These are phyloP conservation scores for Ascochyta viciae-villosae DNA, from an alignment of 2,329 filamentous ascomycete species.

Conservation along the genomic window DNA sequence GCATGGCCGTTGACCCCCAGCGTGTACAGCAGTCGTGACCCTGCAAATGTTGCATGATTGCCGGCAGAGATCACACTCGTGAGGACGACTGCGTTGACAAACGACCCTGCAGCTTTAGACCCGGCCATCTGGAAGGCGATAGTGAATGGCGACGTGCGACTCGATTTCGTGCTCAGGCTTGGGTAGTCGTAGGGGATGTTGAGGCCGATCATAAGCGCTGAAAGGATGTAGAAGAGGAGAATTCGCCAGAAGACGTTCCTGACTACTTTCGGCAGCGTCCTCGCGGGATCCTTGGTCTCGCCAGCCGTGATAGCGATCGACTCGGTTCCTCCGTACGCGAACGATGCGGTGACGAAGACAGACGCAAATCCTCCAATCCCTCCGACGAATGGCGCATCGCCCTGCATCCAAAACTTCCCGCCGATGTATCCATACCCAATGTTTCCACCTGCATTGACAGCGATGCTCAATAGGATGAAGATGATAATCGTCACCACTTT, in stretches of 20 bases:
- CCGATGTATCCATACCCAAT: slow-evolving; percentile 51
- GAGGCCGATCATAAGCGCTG: slow-evolving; percentile 52
- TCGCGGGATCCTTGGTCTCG: slow-evolving; percentile 79
- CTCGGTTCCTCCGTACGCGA: slow-evolving; percentile 77
- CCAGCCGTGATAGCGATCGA: slow-evolving; percentile 78
- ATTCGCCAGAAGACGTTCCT: slow-evolving; percentile 81
- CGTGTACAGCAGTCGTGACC: slow-evolving; percentile 63
- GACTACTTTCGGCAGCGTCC: slow-evolving; percentile 83
- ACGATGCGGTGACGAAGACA: slow-evolving; percentile 77
- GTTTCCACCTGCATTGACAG: slow-evolving; percentile 38
- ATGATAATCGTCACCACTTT: slow-evolving; percentile 46
- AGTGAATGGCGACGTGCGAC: slow-evolving; percentile 66
- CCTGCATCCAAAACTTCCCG: slow-evolving; percentile 72
- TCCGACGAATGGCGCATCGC: slow-evolving; percentile 58
- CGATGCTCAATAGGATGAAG: slow-evolving; percentile 45
- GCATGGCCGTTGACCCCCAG: slow-evolving; percentile 67
- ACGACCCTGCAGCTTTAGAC: slow-evolving; percentile 64
- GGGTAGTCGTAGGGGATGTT: slow-evolving; percentile 50
- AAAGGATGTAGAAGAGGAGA: slow-evolving; percentile 52
- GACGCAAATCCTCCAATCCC: slow-evolving; percentile 64
- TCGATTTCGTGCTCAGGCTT: slow-evolving; percentile 44
- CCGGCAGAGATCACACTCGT: slow-evolving; percentile 66
- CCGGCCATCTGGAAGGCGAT: slow-evolving; percentile 69
- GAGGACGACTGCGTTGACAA: slow-evolving; percentile 71
- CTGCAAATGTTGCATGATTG: slow-evolving; percentile 63